Conservation (phyloP, 139 green algal species). For the Volvox africanus region DNA sequence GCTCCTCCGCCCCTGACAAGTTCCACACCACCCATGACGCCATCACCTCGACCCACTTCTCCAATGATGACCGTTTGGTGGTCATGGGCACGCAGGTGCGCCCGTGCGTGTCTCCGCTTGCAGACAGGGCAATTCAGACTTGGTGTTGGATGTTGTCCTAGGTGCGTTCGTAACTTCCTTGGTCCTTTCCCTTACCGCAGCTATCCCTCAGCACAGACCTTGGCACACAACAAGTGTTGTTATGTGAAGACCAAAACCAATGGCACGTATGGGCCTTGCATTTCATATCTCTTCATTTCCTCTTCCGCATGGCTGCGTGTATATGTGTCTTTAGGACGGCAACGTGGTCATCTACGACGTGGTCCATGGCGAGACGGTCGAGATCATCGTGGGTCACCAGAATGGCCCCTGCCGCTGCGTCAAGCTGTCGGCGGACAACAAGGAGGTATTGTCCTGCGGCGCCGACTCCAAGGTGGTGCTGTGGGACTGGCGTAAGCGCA, state of each 20-base stretch:
- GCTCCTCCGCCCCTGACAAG: constrained; percentile 61
- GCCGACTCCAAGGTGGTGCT: constrained; percentile 64
- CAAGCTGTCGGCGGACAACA: constrained; percentile 55
- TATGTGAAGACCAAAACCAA: no score
- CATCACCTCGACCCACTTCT: constrained; percentile 66
- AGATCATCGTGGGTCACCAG: constrained; percentile 60
- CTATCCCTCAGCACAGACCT: no score
- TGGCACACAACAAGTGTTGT: no score
- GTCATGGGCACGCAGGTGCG: constrained; percentile 61
- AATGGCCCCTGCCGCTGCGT: constrained; percentile 68
- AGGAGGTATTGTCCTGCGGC: constrained; percentile 62
- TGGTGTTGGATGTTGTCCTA: not conserved
- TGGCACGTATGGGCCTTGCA: no score
- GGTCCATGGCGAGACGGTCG: constrained; percentile 60
- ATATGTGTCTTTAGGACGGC: constrained; percentile 46
- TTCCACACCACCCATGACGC: constrained; percentile 70
- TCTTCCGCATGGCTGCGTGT: no score
- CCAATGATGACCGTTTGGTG: constrained; percentile 56
- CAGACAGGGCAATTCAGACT: no score
- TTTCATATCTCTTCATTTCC: no score
- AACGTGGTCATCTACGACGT: constrained; percentile 67
- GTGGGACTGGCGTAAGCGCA: constrained; percentile 63
- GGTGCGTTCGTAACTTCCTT: not conserved
- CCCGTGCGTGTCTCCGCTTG: not conserved
- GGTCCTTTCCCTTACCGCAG: no score